Evolutionary conservation across 208 protist species (phyloP), one percentile per base, ranked within the genome.

Genomic region (Trypanosomatidae sp.): DNA sequence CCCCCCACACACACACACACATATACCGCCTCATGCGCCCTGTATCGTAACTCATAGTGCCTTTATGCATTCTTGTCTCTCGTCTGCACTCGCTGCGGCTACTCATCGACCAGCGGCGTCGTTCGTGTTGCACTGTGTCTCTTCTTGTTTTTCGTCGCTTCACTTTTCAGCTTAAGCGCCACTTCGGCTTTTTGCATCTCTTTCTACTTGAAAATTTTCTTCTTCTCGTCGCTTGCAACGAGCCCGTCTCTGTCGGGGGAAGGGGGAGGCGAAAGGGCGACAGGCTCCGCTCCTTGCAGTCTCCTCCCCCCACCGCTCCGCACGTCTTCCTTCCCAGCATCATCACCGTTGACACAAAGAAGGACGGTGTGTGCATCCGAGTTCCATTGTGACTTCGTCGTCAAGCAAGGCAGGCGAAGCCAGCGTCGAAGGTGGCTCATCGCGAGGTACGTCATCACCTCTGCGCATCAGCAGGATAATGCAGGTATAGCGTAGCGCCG

Each of bases 11-110:
- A 52, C 39, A 25, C 62, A 50, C 39, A 50, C 64, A 49, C n/a
- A 53, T n/a, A 55, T 46, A 68, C 64, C 3, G 13, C 3, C 9
- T n/a, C 25, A 30, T 28, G 41, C 50, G 28, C 33, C 12, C 33
- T 68, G 30, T n/a, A 22, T 46, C 52, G 30, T 59, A 43, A 52
- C 13, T 64, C 36, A 39, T 39, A 3, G 25, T 64, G 13, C 7
- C 58, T 64, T 64, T 15, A 64, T 53, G 49, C 39, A 13, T 73
- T 65, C n/a, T 73, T 39, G 1, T 50, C 17, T 53, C 44, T 69
- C 65, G 28, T 65, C 65, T 12, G 44, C 44, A 36, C n/a, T 52
- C 2, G 9, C 10, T 41, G 58, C 33, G 13, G 41, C 30, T 7
- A 62, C 53, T 28, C 12, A 12, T 10, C 22, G 30, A 39, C 58